Conservation (phyloP, 1,284 basidiomycete genomes). For the Boletus hoseneyae region DNA sequence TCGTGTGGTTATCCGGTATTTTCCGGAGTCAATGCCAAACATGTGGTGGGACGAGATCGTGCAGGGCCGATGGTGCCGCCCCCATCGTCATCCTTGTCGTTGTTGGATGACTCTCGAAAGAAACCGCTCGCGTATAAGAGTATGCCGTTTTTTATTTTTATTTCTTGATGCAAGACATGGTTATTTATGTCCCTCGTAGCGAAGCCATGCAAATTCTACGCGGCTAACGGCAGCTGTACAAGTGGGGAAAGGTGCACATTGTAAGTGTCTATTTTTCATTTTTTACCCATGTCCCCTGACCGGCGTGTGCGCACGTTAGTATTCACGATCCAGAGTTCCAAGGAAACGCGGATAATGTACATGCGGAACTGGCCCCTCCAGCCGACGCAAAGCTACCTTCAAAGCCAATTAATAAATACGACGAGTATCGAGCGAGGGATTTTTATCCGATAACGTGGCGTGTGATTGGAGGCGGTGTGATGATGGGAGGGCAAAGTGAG, state of each 20-base stretch:
- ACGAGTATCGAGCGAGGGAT: constrained; percentile 22
- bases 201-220: constrained; percentile 64
- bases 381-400: constrained; percentile 18
- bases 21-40: constrained; percentile 15
- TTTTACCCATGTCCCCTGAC: neutral
- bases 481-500: constrained; percentile 44
- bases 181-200: constrained; percentile 37
- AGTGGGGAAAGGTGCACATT: constrained; percentile 66
- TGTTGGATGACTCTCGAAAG: constrained; percentile 20
- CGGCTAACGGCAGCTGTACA: constrained; percentile 46
- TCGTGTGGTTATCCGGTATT: constrained; percentile 12
- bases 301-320: constrained; percentile 23
- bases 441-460: constrained; percentile 44
- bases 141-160: constrained; percentile 9
- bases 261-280: constrained; percentile 42
- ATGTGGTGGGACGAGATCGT: constrained; percentile 3
- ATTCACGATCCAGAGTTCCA: constrained; percentile 34
- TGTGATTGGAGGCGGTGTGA: constrained; percentile 48
- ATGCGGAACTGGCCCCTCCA: neutral
- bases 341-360: neutral
- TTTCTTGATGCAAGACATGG: neutral
- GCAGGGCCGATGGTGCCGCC: constrained; percentile 3
- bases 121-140: constrained; percentile 30
- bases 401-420: constrained; percentile 24
- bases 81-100: constrained; percentile 5